Evolutionary conservation across 768 basidiomycete genomes (phyloP).

Genomic region (Kwoniella sp.): DNA sequence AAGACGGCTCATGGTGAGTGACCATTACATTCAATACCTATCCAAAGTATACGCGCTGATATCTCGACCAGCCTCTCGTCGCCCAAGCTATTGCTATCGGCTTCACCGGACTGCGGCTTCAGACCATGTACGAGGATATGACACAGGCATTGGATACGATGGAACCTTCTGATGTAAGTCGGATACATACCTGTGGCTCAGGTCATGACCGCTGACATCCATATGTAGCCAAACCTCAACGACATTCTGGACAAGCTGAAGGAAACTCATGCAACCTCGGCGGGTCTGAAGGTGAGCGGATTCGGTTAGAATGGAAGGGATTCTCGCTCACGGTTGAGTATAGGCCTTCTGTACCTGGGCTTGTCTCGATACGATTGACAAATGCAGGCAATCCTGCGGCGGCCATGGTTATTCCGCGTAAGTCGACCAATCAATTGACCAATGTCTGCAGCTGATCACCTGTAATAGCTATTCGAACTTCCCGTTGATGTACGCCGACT

Average conservation of each 20-base stretch:
- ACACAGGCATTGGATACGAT: slow-evolving; percentile 54
- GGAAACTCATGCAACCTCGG: slow-evolving; percentile 59
- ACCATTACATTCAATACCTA: not conserved
- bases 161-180: slow-evolving; percentile 52
- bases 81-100: slow-evolving; percentile 57
- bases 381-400: slow-evolving; percentile 57
- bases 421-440: slow-evolving; percentile 18
- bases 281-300: slow-evolving; percentile 55
- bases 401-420: slow-evolving; percentile 59
- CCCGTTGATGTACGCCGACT: slow-evolving; percentile 57
- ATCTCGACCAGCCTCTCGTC: slow-evolving; percentile 47
- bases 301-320: too few species aligned
- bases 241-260: slow-evolving; percentile 58
- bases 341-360: slow-evolving; percentile 59
- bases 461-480: slow-evolving; percentile 50
- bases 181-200: not conserved
- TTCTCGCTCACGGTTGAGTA: not conserved
- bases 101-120: slow-evolving; percentile 53
- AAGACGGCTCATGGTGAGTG: slow-evolving; percentile 53
- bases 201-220: slow-evolving; percentile 1
- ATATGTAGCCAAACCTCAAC: slow-evolving; percentile 49
- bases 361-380: slow-evolving; percentile 59
- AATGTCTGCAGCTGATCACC: slow-evolving; percentile 3
- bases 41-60: slow-evolving; percentile 16
- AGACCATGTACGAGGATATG: slow-evolving; percentile 54